Evolutionary conservation across 192 early-diverging fungal species (phyloP).

Genomic region (Backusella parvicylindrica): DNA sequence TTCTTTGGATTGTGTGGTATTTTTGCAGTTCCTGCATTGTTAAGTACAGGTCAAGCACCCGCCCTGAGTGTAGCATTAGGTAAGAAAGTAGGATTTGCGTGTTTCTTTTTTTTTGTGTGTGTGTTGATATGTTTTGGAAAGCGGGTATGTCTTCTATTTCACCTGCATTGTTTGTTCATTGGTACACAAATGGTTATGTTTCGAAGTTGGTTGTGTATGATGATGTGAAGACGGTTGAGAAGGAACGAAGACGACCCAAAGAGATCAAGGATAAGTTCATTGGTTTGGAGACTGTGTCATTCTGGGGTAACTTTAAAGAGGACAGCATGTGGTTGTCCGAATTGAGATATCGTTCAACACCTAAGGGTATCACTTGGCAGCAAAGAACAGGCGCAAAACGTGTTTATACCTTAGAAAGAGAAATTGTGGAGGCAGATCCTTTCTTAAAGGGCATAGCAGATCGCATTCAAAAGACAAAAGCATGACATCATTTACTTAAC

Average conservation of each 20-base stretch:
- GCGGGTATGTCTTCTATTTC: slow-evolving; percentile 32
- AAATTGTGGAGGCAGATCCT: slow-evolving; percentile 22
- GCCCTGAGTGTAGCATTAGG: slow-evolving; percentile 23
- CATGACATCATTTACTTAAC: slow-evolving; percentile 5
- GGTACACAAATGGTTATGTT: slow-evolving; percentile 25
- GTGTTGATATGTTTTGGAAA: slow-evolving; percentile 5
- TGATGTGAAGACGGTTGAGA: slow-evolving; percentile 26
- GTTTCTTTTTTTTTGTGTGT: neutral
- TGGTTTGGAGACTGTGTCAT: slow-evolving; percentile 27
- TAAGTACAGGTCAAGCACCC: slow-evolving; percentile 30
- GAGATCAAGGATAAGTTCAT: slow-evolving; percentile 29
- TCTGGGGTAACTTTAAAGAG: slow-evolving; percentile 20
- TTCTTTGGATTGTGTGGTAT: slow-evolving; percentile 34
- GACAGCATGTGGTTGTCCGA: slow-evolving; percentile 26
- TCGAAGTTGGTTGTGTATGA: slow-evolving; percentile 28
- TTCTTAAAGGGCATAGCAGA: slow-evolving; percentile 25
- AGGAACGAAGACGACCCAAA: slow-evolving; percentile 18
- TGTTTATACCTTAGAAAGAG: slow-evolving; percentile 24
- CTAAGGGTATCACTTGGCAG: slow-evolving; percentile 20
- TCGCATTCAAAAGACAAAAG: slow-evolving; percentile 3
- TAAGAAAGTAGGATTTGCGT: neutral
- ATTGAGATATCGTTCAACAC: slow-evolving; percentile 16
- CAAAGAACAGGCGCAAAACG: neutral
- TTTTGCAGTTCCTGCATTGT: slow-evolving; percentile 28
- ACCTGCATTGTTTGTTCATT: slow-evolving; percentile 30